phyloP scores from a whole-genome alignment of 495 filamentous ascomycete genomes.

The Aspergillus mulundensis region DNA sequence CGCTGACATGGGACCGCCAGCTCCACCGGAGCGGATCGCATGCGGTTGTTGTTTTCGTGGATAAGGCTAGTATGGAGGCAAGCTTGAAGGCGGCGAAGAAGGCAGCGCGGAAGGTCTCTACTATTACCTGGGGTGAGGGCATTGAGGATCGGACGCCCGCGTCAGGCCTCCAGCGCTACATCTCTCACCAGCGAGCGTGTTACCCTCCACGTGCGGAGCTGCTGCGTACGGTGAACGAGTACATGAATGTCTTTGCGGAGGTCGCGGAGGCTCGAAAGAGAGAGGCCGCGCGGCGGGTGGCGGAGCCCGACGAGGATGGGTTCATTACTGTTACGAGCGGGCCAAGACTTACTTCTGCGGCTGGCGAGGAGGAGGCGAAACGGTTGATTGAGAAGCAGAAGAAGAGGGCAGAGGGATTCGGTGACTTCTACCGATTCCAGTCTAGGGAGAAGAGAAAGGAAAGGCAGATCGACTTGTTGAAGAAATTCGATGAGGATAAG shows the following conservation, averaged over 20 bases:
- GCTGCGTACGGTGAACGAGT: conserved; percentile 70
- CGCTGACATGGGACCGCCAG: conserved; percentile 70
- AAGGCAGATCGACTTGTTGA: conserved; percentile 62
- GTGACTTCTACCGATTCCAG: conserved; percentile 95
- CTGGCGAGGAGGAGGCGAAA: conserved; percentile 68
- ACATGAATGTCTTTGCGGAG: conserved; percentile 68
- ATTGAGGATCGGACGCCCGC: conserved; percentile 48
- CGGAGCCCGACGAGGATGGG: conserved; percentile 88
- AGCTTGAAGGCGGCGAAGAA: conserved; percentile 70
- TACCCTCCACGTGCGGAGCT: conserved; percentile 64
- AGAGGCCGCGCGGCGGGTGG: conserved; percentile 60
- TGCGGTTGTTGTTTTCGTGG: conserved; percentile 78
- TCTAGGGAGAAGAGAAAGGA: conserved; percentile 83
- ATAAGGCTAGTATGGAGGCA: conserved; percentile 65
- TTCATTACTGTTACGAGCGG: conserved; percentile 89
- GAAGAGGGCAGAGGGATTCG: conserved; percentile 61
- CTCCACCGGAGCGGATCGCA: conserved; percentile 68
- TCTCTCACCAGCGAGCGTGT: conserved; percentile 54
- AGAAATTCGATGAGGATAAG: conserved; percentile 52
- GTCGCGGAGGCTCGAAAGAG: conserved; percentile 63
- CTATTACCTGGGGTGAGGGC: conserved; percentile 60
- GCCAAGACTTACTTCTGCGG: conserved; percentile 64
- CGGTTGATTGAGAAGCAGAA: conserved; percentile 68
- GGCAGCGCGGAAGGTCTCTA: conserved; percentile 33
- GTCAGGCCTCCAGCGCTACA: conserved; percentile 61